Evolutionary conservation across 305 asterid genomes (phyloP).

Genomic region (Fraxinus paxiana): DNA sequence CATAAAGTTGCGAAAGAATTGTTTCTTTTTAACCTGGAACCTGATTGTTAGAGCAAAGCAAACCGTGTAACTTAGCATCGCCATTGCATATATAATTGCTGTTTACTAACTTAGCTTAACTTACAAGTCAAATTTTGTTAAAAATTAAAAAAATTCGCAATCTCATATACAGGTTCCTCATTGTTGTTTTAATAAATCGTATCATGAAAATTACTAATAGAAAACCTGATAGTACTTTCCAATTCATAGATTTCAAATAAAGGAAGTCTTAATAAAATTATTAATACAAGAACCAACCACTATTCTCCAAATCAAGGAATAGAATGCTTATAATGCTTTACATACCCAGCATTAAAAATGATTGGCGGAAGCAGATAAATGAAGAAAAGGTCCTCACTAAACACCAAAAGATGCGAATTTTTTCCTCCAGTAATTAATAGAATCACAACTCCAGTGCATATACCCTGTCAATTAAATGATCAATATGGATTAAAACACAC

Average conservation of each 20-base stretch:
- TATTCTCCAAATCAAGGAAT: not conserved
- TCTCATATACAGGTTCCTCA: not conserved
- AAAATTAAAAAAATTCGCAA: not conserved
- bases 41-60: constrained; percentile 41
- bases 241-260: not conserved
- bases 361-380: constrained; percentile 85
- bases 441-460: constrained; percentile 60
- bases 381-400: constrained; percentile 84
- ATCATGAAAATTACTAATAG: not conserved
- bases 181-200: not conserved
- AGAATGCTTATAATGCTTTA: not conserved
- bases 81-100: constrained; percentile 9
- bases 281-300: too few species aligned
- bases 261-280: not conserved
- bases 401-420: constrained; percentile 68
- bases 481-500: not conserved
- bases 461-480: constrained; percentile 43
- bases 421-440: constrained; percentile 55
- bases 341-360: constrained; percentile 82
- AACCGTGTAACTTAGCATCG: constrained; percentile 22
- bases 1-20: constrained; percentile 79
- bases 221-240: not conserved
- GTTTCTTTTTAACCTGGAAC: constrained; percentile 95
- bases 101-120: not conserved
- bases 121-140: not conserved